phyloP scores from a whole-genome alignment of 495 filamentous ascomycete species.

The Halenospora varia region DNA sequence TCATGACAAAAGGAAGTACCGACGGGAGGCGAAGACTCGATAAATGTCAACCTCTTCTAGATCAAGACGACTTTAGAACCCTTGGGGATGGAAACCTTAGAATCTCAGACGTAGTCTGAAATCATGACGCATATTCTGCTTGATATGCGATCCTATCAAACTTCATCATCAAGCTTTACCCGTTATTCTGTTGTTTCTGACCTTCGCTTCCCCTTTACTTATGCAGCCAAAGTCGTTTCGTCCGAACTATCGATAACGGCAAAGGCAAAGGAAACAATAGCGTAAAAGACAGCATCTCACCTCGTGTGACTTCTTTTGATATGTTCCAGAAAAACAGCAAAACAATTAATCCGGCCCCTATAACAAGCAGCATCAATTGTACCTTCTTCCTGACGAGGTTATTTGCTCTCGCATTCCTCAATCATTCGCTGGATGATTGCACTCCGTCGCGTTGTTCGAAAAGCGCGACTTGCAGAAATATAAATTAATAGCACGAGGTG shows the following conservation, averaged over 20 bases:
- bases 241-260: neutral
- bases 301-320: neutral
- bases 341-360: neutral
- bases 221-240: neutral
- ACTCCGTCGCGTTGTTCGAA: neutral
- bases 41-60: too few species aligned
- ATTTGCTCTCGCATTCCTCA: neutral
- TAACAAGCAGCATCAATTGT: neutral
- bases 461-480: neutral
- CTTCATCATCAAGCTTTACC: too few species aligned
- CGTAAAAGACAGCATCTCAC: neutral
- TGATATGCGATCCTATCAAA: too few species aligned
- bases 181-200: too few species aligned
- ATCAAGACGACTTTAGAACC: too few species aligned
- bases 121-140: too few species aligned
- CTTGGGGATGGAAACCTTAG: too few species aligned
- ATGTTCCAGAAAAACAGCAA: neutral
- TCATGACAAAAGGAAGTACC: neutral
- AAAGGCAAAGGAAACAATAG: neutral
- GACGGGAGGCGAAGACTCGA: neutral
- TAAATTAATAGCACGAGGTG: constrained; percentile 10
- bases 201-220: neutral
- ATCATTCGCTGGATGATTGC: neutral
- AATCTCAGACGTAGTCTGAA: too few species aligned
- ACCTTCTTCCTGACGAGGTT: neutral